Base-by-base conservation (phyloP, 2,329 filamentous ascomycete genomes). In the Fusarium miscanthi region DNA sequence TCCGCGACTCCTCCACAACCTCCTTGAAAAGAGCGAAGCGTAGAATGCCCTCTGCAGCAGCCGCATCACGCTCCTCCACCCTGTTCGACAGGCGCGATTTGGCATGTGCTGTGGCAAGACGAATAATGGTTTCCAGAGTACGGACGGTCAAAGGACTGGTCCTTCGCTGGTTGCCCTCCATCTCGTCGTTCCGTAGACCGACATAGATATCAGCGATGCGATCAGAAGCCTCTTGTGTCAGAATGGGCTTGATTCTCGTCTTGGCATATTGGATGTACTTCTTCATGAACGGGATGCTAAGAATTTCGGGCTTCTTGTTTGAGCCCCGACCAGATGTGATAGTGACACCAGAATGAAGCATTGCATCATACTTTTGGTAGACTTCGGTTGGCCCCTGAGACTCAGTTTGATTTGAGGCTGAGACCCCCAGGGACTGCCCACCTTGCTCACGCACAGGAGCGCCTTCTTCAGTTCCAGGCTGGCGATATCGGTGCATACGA, bases 181-280 rank as follows among this genome's bases (percentile, higher is more conserved):
- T 91, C 80, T 98, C 95, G 77, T 99, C 96, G 80, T 99, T 99
- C 74, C 96, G 91, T 25, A 99, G 87, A 14, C 93, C 93, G 40
- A 97, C 96, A 80, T 98, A 99, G 21, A 95, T 93, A 37, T 94
- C 89, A 41, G 95, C 91, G 78, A 99, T 97, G 72, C 97, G 93
- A 76, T 98, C 94, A 16, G 94, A 94, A 10, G 96, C 95, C 48
- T 94, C 94, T 79, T 96, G 94, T 1, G 95, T 97, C 69, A 99
- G 85, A 43, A 97, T 86, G 1, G 96, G 96, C 87, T 94, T 97
- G 78, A 97, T 89, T 79, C 96, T 88, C 40, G 90, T 93, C 85
- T 99, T 99, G 73, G 96, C 94, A 81, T 99, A 99, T 80, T 99
- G 96, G 49, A 99, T 97, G 82, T 98, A 99, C 84, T 99, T 99